phyloP scores from a whole-genome alignment of 306 rosid genomes.

The Ochetophila trinervis region DNA sequence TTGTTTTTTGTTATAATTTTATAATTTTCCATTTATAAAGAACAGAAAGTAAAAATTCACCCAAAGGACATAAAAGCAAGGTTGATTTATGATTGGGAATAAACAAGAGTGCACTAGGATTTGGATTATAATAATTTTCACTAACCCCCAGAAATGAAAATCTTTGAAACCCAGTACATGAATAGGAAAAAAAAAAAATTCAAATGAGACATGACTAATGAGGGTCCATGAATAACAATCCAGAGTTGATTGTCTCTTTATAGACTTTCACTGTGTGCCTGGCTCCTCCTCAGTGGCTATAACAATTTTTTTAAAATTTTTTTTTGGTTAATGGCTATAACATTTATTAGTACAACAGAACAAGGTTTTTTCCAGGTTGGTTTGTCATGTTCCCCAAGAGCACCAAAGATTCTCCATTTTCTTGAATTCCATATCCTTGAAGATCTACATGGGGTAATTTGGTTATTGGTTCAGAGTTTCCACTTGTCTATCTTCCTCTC shows the following conservation, averaged over 20 bases:
- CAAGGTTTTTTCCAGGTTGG: conserved; percentile 22
- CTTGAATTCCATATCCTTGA: conserved; percentile 11
- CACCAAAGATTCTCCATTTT: conserved; percentile 36
- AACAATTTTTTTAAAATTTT: no score
- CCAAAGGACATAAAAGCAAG: neutral
- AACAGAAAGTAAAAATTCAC: neutral
- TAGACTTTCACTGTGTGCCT: conserved; percentile 1
- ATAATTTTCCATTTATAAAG: neutral
- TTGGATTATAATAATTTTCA: neutral
- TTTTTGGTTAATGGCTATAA: no score
- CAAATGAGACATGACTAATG: neutral
- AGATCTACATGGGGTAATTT: conserved; percentile 6
- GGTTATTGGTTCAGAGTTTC: conserved; percentile 25
- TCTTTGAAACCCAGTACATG: conserved; percentile 9
- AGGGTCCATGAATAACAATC: conserved; percentile 3
- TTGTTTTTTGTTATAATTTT: no score
- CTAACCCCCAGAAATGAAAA: neutral
- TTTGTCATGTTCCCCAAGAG: conserved; percentile 30
- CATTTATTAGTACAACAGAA: conserved; percentile 32
- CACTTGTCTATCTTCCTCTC: conserved; percentile 20
- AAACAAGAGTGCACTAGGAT: neutral
- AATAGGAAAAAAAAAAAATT: conserved; percentile 4
- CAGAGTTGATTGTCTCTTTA: conserved; percentile 17
- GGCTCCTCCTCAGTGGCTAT: conserved; percentile 8
- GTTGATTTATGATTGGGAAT: neutral